Evolutionary conservation across 2,329 filamentous ascomycete genomes (phyloP).

Genomic region (Zymoseptoria pseudotritici): DNA sequence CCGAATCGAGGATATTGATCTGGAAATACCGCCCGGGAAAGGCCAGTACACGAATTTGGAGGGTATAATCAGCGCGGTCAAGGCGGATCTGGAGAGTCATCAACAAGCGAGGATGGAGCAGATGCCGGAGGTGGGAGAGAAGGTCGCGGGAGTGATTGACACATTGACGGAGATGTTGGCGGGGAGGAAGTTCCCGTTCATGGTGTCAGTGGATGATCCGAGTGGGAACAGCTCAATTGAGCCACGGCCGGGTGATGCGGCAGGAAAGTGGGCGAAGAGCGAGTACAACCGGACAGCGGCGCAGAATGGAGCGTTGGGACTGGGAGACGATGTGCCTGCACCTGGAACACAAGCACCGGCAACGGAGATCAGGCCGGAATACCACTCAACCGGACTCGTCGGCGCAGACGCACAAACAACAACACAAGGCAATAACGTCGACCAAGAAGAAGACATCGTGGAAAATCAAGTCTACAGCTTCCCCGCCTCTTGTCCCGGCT

Average conservation of each 20-base stretch:
- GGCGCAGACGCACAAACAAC: conserved; percentile 11
- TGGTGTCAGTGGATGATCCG: conserved; percentile 78
- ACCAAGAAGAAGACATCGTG: conserved; percentile 63
- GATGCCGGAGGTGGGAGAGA: conserved; percentile 67
- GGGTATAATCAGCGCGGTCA: conserved; percentile 69
- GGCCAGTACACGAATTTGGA: conserved; percentile 93
- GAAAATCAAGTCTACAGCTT: conserved; percentile 91
- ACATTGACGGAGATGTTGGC: conserved; percentile 70
- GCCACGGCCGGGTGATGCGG: conserved; percentile 64
- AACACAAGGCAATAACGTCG: conserved; percentile 34
- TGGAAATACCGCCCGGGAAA: conserved; percentile 85
- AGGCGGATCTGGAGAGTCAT: conserved; percentile 72
- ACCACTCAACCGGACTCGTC: conserved; percentile 40
- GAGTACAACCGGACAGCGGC: conserved; percentile 76
- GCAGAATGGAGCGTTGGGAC: conserved; percentile 79
- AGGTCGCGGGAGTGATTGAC: conserved; percentile 68
- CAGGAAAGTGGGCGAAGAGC: conserved; percentile 82
- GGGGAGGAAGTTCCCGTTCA: conserved; percentile 77
- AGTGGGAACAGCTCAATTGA: conserved; percentile 96
- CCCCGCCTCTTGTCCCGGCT: conserved; percentile 85
- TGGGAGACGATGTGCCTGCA: conserved; percentile 45
- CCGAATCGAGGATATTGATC: conserved; percentile 81
- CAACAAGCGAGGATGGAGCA: conserved; percentile 76
- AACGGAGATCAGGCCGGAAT: conserved; percentile 49
- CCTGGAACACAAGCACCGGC: conserved; percentile 44